A percentile compares a stretch with the other conserved stretches of the same genome.
Evolutionary conservation across 345 rosid genomes (phyloP).

Genomic region (Eucalyptus marginata): DNA sequence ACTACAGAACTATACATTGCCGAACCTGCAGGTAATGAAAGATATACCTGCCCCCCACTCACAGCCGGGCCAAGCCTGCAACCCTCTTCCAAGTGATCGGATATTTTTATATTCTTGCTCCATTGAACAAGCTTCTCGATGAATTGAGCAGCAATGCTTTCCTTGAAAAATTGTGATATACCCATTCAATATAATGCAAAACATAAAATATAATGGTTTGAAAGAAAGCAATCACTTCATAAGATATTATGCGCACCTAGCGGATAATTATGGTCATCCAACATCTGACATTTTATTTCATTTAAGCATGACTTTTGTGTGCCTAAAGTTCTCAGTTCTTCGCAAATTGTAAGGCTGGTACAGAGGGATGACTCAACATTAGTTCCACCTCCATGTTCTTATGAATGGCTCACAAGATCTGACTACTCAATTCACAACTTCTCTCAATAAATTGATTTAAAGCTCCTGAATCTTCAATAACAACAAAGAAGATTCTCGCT

Average conservation of each 20-base stretch:
- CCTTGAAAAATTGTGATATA: slow-evolving; percentile 11
- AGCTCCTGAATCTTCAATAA: background rate
- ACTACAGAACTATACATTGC: background rate
- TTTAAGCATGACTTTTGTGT: too few species aligned
- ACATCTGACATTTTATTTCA: too few species aligned
- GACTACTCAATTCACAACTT: background rate
- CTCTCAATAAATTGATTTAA: background rate
- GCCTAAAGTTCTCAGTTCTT: background rate
- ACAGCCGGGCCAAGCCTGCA: slow-evolving; percentile 93
- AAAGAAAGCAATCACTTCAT: too few species aligned
- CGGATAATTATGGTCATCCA: background rate
- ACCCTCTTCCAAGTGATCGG: slow-evolving; percentile 84
- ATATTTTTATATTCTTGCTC: slow-evolving; percentile 68
- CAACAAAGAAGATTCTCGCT: background rate
- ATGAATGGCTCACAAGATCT: background rate
- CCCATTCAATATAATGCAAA: background rate
- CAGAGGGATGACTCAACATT: background rate
- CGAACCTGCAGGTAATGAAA: background rate
- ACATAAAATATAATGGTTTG: too few species aligned
- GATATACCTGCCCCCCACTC: slow-evolving; percentile 67
- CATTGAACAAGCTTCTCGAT: slow-evolving; percentile 65
- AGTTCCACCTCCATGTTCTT: background rate
- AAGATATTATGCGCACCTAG: background rate
- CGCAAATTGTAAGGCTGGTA: background rate
- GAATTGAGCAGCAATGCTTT: slow-evolving; percentile 64